Conservation (phyloP, 257 asterid species). For the Buddleja alternifolia region DNA sequence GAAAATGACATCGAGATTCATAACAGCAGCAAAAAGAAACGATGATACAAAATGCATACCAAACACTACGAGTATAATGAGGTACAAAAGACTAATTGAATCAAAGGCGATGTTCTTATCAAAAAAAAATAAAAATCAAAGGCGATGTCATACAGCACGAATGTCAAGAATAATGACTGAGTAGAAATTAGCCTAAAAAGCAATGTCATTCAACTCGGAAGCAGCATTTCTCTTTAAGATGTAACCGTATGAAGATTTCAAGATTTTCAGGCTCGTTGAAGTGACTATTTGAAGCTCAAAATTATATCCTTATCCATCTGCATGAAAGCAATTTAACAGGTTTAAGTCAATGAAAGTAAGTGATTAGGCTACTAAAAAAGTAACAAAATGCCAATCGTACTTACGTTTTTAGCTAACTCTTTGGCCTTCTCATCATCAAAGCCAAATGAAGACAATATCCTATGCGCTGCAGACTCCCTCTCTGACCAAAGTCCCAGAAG, state of each 20-base stretch:
- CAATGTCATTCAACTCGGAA: constrained; percentile 8
- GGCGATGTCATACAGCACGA: constrained; percentile 5
- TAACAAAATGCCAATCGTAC: constrained; percentile 20
- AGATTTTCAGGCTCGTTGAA: constrained; percentile 19
- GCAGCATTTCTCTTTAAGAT: constrained; percentile 8
- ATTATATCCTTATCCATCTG: constrained; percentile 79
- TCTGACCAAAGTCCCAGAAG: constrained; percentile 87
- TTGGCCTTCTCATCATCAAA: constrained; percentile 79
- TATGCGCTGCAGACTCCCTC: constrained; percentile 77
- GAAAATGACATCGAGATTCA: too few species aligned
- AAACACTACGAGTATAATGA: neutral
- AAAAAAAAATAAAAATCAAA: neutral
- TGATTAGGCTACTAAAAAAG: neutral
- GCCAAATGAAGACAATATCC: constrained; percentile 66
- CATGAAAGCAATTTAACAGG: constrained; percentile 27
- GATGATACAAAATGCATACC: neutral
- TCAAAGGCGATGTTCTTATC: neutral
- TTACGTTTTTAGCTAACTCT: constrained; percentile 76
- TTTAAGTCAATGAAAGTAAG: constrained; percentile 15
- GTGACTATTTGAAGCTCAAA: constrained; percentile 48
- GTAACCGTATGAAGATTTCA: constrained; percentile 15
- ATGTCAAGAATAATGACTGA: neutral
- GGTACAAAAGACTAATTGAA: neutral
- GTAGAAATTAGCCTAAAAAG: constrained; percentile 11
- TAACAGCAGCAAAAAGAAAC: too few species aligned